Base-by-base conservation (phyloP, 257 asterid genomes). In the Plantago major region DNA sequence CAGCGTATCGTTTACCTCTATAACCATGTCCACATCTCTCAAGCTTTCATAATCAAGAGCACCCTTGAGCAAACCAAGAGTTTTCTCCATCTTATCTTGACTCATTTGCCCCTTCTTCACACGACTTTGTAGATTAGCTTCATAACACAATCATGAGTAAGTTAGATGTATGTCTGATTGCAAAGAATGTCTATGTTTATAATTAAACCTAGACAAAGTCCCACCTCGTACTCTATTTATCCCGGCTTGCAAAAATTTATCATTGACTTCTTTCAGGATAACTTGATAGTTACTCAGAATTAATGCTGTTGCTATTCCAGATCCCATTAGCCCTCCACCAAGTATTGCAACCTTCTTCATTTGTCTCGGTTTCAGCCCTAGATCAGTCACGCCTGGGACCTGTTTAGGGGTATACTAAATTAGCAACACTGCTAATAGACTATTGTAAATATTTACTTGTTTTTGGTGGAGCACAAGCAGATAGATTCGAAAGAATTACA, bases 311-410 rank as follows among this genome's bases (percentile, higher is more conserved):
- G 96, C 95, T 71, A 93, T 93, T 71, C 97, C 99, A 62, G 99
- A 87, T 74, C 99, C 99, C 97, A 89, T 93, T 62, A 93, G 76
- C 59, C 99, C 99, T 73, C 96, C 99, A 69, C 99, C 99, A 58
- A 93, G 88, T 18, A 93, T 77, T 49, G 95, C 99, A 67, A 89
- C 92, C 73, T 81, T 89, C 84, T 75, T 85, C 40, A 90, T 67
- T 47, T 78, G 74, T 75, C 89, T 93, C 57, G 99, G 96, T 72
- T 84, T 93, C 47, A 93, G 89, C 65, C 97, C 99, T 73, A 82
- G 55, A 64, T 93, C 96, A 64, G 99, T 62, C 42, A 89, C 89
- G 75, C 79, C 78, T 55, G 99, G 97, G 60, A 93, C 87, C 99
- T 93, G 76, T 45, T 53, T 40, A 53, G 38, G 4, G 1, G 33